Base-by-base conservation (phyloP, 441 rosid species). In the Arabidopsis lyrata region DNA sequence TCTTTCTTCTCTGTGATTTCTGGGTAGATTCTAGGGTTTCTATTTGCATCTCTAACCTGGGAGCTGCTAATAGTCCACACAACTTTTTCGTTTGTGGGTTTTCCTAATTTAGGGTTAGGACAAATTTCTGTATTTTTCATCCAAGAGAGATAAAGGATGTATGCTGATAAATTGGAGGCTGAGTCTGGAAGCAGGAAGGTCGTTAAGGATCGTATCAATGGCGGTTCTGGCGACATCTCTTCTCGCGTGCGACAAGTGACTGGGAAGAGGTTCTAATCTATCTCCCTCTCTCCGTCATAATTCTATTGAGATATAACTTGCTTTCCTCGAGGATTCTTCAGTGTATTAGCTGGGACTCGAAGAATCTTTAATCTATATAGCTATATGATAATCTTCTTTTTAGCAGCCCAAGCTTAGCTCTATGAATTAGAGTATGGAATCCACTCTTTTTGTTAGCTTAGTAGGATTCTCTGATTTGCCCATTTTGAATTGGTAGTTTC, bases 111-210 rank as follows among this genome's bases (percentile, higher is more conserved):
- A 81, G 89, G 86, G 82, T 77, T 80, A 73, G 76, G 78, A 81
- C 53, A 32, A 75, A 60, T 61, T 42, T 60, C 49, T 55, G 15
- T 70, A 11, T 29, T 10, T 32, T 47, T 20, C 57, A 6, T 44
- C 69, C 20, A 22, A 65, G 35, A 31, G 32, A 39, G 52, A 60
- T 24, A 60, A 70, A n/a, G 74, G 68, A 94, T 94, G 99, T 94
- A 94, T 77, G 97, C 97, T 79, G 97, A 94, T 89, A 87, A 78
- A 73, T 87, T 88, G 71, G 97, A 94, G 78, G 88, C 87, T 54
- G 84, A 76, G 27, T 80, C 81, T 41, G 81, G 78, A 69, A 82
- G 68, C 50, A 83, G 76, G 75, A 80, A 86, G 79, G 73, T 88
- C 13, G 81, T 87, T 9, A 88, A 80, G 84, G 96, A 92, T 61